Conservation (phyloP, 2,329 filamentous ascomycete genomes). For the Cytospora paraplurivora region DNA sequence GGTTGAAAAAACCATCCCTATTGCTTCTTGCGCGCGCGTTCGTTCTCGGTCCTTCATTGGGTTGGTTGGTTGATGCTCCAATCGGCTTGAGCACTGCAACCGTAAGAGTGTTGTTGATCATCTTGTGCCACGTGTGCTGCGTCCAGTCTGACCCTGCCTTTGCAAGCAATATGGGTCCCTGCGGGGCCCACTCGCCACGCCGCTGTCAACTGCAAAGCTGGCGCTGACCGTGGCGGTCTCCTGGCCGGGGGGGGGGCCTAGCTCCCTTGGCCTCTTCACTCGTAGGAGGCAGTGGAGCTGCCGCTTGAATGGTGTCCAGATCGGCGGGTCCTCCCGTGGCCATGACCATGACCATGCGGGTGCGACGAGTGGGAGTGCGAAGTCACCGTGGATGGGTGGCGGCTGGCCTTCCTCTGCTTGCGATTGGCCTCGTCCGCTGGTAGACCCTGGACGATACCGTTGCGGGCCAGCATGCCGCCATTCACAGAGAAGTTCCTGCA, state of each 20-base stretch:
- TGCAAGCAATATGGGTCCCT: neutral
- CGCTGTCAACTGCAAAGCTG: neutral
- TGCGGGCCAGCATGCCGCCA: slow-evolving; percentile 81
- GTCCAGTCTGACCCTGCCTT: neutral
- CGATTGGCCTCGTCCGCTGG: slow-evolving; percentile 55
- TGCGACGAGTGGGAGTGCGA: slow-evolving; percentile 44
- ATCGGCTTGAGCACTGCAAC: neutral
- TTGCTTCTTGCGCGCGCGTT: slow-evolving; percentile 4
- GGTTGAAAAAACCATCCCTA: slow-evolving; percentile 19
- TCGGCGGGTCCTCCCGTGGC: slow-evolving; percentile 48
- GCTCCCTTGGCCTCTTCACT: slow-evolving; percentile 42
- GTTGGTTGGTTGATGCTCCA: neutral
- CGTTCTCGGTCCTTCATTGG: neutral
- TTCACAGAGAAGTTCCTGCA: slow-evolving; percentile 97
- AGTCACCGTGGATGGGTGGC: slow-evolving; percentile 47
- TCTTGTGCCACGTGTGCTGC: slow-evolving; percentile 14
- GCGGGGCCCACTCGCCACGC: neutral
- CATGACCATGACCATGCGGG: slow-evolving; percentile 41
- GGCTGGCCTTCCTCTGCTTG: slow-evolving; percentile 53
- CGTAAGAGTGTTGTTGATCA: neutral
- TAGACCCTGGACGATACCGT: slow-evolving; percentile 68
- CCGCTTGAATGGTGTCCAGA: slow-evolving; percentile 63
- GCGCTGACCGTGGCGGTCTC: slow-evolving; percentile 18
- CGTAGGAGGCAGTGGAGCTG: slow-evolving; percentile 62
- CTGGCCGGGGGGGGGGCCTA: neutral